A percentile compares a stretch with the other conserved stretches of the same genome.
Conservation (phyloP, 208 protist species). For the Wallacemonas sp. region DNA sequence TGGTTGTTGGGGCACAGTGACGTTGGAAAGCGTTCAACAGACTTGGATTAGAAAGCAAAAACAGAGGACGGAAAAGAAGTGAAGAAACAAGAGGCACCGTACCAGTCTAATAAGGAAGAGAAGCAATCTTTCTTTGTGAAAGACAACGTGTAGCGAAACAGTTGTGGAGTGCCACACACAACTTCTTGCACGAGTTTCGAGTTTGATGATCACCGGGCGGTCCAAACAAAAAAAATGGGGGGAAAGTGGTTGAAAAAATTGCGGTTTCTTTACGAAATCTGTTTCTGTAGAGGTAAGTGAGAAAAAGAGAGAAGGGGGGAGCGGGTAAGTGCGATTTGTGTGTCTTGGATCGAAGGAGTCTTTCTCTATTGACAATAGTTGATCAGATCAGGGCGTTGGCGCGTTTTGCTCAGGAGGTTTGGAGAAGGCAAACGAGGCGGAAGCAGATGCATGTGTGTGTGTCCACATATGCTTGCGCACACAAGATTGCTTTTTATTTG, state of each 20-base stretch:
- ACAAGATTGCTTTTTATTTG: too few species aligned
- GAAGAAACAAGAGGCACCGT: background rate
- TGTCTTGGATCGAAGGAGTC: too few species aligned
- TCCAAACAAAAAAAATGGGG: background rate
- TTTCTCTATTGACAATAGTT: too few species aligned
- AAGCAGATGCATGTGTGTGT: too few species aligned
- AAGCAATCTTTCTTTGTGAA: too few species aligned
- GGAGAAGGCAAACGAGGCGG: too few species aligned
- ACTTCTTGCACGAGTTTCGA: background rate
- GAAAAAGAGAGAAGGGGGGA: background rate
- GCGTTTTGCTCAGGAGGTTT: too few species aligned
- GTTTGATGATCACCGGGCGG: background rate
- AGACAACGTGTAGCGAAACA: too few species aligned
- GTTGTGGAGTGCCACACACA: slow-evolving; percentile 7
- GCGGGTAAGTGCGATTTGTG: background rate
- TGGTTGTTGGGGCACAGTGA: background rate
- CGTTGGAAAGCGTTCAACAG: background rate
- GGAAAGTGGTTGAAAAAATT: background rate
- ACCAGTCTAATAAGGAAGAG: too few species aligned
- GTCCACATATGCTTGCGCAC: too few species aligned
- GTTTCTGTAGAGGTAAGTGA: background rate
- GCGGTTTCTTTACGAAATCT: background rate
- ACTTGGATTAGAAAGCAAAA: slow-evolving; percentile 10
- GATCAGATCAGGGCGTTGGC: too few species aligned
- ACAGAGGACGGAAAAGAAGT: background rate